phyloP scores from a whole-genome alignment of 2,329 filamentous ascomycete species.

The Botrytis paeoniae region DNA sequence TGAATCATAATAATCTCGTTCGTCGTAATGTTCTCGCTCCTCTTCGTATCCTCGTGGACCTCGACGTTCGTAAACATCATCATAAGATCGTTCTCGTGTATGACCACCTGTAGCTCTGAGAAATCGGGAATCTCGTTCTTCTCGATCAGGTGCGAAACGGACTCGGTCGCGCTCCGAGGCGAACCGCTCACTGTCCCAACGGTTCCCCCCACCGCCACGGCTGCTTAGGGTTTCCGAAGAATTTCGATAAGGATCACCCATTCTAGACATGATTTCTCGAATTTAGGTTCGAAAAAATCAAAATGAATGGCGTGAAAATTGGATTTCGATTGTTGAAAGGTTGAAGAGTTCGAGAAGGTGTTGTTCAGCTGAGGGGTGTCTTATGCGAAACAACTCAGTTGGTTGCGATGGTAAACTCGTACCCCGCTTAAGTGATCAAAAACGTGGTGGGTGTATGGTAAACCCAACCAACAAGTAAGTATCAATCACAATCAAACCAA shows the following conservation, averaged over 20 bases:
- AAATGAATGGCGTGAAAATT: neutral
- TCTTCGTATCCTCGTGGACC: slow-evolving; percentile 36
- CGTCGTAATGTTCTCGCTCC: slow-evolving; percentile 39
- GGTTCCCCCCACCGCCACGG: slow-evolving; percentile 31
- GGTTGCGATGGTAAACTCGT: neutral
- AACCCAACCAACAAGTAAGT: neutral
- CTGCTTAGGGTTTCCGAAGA: slow-evolving; percentile 39
- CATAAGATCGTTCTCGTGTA: slow-evolving; percentile 47
- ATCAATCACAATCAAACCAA: neutral
- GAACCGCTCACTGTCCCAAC: slow-evolving; percentile 58
- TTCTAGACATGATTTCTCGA: slow-evolving; percentile 27
- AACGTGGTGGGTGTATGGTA: neutral
- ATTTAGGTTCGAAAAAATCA: neutral
- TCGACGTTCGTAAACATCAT: slow-evolving; percentile 50
- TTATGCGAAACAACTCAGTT: slow-evolving; percentile 6
- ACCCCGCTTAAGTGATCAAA: slow-evolving; percentile 12
- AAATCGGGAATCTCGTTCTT: slow-evolving; percentile 50
- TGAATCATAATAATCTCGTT: slow-evolving; percentile 44
- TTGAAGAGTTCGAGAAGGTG: neutral
- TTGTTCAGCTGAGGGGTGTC: slow-evolving; percentile 17
- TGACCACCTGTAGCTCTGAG: slow-evolving; percentile 41
- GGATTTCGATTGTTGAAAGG: neutral
- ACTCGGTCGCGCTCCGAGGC: slow-evolving; percentile 45
- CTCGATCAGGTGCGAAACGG: slow-evolving; percentile 41
- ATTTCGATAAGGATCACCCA: slow-evolving; percentile 36